Evolutionary conservation across 768 basidiomycete genomes (phyloP).

Genomic region (Collybiopsis confluens): DNA sequence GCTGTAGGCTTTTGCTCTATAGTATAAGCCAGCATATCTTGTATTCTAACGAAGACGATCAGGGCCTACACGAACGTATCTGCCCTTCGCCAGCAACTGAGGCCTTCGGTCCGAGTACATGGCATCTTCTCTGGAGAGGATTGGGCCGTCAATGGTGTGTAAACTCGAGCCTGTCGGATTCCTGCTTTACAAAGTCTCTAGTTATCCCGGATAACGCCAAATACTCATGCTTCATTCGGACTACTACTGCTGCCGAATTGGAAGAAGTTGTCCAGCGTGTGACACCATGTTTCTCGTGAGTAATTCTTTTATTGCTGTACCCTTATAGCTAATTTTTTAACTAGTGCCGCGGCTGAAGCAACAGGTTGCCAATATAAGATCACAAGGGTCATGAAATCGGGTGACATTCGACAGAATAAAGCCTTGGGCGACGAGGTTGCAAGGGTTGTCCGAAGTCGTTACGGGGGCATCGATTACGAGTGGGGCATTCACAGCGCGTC

Average conservation of each 20-base stretch:
- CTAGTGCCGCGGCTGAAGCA: constrained; percentile 63
- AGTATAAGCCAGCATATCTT: too few species aligned
- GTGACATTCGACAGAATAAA: constrained; percentile 67
- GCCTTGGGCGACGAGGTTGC: constrained; percentile 63
- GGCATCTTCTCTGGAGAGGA: constrained; percentile 74
- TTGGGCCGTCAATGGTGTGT: constrained; percentile 70
- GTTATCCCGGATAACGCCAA: constrained; percentile 83
- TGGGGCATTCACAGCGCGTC: constrained; percentile 70
- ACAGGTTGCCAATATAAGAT: constrained; percentile 58
- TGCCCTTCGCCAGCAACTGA: constrained; percentile 76
- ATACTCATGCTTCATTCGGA: constrained; percentile 75
- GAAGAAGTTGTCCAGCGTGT: constrained; percentile 56
- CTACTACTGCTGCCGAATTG: constrained; percentile 61
- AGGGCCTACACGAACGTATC: constrained; percentile 73
- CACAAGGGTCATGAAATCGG: constrained; percentile 27
- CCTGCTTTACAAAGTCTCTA: constrained; percentile 19
- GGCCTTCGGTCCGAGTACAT: constrained; percentile 74
- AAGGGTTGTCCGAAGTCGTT: constrained; percentile 54
- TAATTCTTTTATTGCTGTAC: neutral
- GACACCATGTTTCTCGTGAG: constrained; percentile 68
- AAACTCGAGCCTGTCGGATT: neutral
- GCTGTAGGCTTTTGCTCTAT: constrained; percentile 21
- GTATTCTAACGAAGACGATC: too few species aligned
- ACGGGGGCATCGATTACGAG: constrained; percentile 58
- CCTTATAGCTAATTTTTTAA: neutral